A percentile compares a stretch with the other conserved stretches of the same genome.
Conservation (phyloP, 441 rosid species). For the Theobroma grandiflorum region DNA sequence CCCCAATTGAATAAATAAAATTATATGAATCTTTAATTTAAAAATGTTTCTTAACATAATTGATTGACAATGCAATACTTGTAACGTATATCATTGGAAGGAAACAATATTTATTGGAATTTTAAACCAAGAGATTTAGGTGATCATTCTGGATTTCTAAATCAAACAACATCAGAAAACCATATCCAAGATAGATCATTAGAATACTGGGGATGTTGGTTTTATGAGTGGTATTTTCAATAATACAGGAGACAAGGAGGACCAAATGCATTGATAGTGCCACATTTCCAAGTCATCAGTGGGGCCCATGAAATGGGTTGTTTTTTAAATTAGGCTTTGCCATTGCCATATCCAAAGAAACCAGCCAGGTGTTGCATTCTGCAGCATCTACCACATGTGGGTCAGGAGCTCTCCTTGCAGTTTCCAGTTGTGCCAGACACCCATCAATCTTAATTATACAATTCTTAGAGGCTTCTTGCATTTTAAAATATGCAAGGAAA, state of each 20-base stretch:
- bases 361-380: constrained; percentile 44
- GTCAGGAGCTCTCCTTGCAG: constrained; percentile 39
- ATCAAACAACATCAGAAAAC: constrained; percentile 36
- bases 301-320: not conserved
- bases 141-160: constrained; percentile 24
- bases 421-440: constrained; percentile 40
- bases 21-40: not conserved
- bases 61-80: not conserved
- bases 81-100: not conserved
- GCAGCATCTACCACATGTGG: constrained; percentile 54
- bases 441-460: constrained; percentile 28
- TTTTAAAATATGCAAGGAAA: constrained; percentile 32
- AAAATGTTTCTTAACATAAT: not conserved
- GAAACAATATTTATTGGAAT: constrained; percentile 2
- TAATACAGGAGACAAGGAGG: constrained; percentile 34
- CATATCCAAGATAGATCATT: constrained; percentile 53
- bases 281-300: constrained; percentile 31
- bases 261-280: constrained; percentile 34
- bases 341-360: constrained; percentile 18
- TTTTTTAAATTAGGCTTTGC: not conserved
- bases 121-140: constrained; percentile 20
- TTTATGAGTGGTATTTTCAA: constrained; percentile 29
- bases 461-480: constrained; percentile 29
- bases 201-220: constrained; percentile 57
- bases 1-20: not conserved